Conservation (phyloP, 179 eudicot genomes). For the Beta macrorhiza region DNA sequence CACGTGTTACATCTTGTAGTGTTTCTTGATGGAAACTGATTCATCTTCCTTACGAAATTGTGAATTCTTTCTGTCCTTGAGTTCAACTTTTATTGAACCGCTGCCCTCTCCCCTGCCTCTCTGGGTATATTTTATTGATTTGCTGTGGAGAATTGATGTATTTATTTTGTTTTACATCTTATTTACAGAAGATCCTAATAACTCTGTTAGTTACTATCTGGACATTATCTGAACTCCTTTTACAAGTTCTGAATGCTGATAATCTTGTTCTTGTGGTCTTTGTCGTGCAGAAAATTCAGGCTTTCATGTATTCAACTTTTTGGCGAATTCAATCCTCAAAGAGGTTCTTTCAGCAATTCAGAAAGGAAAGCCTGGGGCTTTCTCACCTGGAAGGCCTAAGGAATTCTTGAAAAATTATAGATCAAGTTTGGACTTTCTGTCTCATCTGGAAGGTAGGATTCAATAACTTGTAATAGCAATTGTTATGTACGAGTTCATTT, state of each 20-base stretch:
- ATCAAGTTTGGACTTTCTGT: slow-evolving; percentile 78
- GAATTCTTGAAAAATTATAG: slow-evolving; percentile 87
- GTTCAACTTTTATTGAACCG: background rate
- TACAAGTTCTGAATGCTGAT: slow-evolving; percentile 4
- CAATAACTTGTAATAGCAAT: background rate
- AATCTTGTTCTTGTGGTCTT: slow-evolving; percentile 6
- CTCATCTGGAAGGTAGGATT: slow-evolving; percentile 77
- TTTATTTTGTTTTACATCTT: background rate
- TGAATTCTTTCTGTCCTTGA: background rate
- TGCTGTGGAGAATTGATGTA: background rate
- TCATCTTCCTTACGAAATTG: background rate
- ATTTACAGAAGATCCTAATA: background rate
- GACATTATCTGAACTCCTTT: background rate
- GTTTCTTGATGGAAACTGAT: background rate
- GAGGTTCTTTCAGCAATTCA: slow-evolving; percentile 82
- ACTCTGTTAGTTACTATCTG: slow-evolving; percentile 1
- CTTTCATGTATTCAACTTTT: slow-evolving; percentile 94
- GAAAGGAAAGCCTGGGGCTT: slow-evolving; percentile 92
- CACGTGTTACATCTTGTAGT: slow-evolving; percentile 10
- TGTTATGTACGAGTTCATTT: slow-evolving; percentile 1
- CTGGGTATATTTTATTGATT: background rate
- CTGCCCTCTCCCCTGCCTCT: background rate
- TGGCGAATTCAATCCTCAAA: slow-evolving; percentile 91
- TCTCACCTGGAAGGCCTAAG: slow-evolving; percentile 96
- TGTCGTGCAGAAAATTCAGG: slow-evolving; percentile 90